These are phyloP conservation scores for Phytophthora hibernalis DNA, from an alignment of 352 stramenopile genomes.

Conservation along the genomic window DNA sequence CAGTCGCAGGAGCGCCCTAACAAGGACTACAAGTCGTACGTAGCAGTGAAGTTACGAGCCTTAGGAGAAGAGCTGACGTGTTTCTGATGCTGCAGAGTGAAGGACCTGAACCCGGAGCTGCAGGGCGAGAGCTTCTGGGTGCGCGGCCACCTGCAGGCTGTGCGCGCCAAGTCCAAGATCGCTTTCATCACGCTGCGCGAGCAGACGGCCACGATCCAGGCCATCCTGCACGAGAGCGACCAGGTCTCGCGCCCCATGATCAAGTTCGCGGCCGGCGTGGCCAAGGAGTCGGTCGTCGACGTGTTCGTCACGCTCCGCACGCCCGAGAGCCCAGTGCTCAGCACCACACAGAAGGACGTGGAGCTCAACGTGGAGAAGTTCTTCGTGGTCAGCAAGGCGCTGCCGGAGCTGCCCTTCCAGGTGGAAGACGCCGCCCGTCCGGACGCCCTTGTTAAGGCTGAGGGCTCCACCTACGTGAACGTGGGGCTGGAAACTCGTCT, in stretches of 20 bases:
- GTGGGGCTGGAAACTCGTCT: conserved; percentile 94
- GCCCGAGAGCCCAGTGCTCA: conserved; percentile 90
- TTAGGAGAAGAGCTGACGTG: not conserved
- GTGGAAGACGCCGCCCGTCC: conserved; percentile 95
- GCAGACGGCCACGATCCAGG: conserved; percentile 97
- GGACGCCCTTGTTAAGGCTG: conserved; percentile 84
- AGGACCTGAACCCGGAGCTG: conserved; percentile 80
- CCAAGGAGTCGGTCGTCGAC: conserved; percentile 97
- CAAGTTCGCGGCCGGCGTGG: conserved; percentile 95
- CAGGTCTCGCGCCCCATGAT: conserved; percentile 96
- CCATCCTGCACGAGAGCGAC: conserved; percentile 87
- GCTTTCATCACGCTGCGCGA: conserved; percentile 98
- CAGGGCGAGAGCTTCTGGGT: conserved; percentile 94
- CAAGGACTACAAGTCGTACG: conserved; percentile 72
- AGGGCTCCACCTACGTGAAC: conserved; percentile 86
- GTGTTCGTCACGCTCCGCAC: conserved; percentile 93
- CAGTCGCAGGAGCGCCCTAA: conserved; percentile 87
- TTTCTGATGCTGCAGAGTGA: conserved; percentile 23
- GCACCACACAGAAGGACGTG: conserved; percentile 94
- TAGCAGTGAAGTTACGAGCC: conserved; percentile 42
- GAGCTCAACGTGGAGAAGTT: conserved; percentile 96
- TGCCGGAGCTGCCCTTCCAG: conserved; percentile 92
- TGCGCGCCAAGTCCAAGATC: conserved; percentile 94
- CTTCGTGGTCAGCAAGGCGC: conserved; percentile 95
- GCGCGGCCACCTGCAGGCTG: conserved; percentile 95